Percentiles rank a stretch among this genome's conserved stretches.
Evolutionary conservation across 2,329 filamentous ascomycete species (phyloP).

Genomic region (Fusarium scirpi): DNA sequence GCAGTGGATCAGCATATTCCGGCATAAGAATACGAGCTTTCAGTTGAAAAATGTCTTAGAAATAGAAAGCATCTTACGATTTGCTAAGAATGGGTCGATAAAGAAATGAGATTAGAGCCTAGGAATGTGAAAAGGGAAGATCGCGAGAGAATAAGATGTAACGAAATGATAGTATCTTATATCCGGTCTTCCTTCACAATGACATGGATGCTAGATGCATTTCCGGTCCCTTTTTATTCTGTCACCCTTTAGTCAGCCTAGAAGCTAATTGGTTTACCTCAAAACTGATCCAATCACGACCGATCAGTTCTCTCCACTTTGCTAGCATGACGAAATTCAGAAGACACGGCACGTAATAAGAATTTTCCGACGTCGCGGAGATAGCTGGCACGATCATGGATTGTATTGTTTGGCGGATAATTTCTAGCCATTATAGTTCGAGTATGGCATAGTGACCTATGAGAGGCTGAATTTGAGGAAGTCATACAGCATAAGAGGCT

Average conservation of each 20-base stretch:
- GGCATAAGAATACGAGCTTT: not conserved
- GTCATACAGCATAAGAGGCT: conserved; percentile 9
- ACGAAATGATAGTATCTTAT: not conserved
- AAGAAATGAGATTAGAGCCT: not conserved
- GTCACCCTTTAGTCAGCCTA: not conserved
- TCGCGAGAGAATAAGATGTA: not conserved
- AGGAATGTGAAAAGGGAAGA: not conserved
- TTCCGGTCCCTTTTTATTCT: not conserved
- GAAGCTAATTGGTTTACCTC: not conserved
- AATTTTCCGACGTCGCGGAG: not conserved
- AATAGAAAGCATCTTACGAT: not conserved
- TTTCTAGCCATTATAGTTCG: conserved; percentile 9
- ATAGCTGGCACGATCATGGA: not conserved
- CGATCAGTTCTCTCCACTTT: no score
- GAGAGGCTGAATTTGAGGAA: conserved; percentile 3
- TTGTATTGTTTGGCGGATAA: conserved; percentile 25
- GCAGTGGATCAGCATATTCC: not conserved
- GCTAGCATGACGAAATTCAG: not conserved
- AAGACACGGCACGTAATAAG: not conserved
- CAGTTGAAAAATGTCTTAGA: not conserved
- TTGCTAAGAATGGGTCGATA: not conserved
- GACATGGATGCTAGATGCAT: not conserved
- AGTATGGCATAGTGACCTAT: conserved; percentile 1
- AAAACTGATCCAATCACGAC: not conserved
- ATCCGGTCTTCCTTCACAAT: not conserved